Base-by-base conservation (phyloP, 2,329 filamentous ascomycete genomes). In the Colletotrichum sp. region DNA sequence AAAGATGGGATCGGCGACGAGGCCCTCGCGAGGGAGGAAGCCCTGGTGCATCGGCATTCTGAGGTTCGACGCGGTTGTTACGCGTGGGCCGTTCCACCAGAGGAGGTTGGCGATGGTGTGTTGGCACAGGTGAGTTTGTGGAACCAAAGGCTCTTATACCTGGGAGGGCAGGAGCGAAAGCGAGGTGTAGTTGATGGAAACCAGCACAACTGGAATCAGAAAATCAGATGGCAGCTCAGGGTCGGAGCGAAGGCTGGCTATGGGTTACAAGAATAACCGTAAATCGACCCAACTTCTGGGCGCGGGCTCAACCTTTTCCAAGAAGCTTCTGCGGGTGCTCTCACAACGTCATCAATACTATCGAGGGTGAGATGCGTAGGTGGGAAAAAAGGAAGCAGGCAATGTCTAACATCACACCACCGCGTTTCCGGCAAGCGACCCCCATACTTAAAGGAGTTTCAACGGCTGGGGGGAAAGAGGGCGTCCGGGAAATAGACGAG, bases 1-100 rank as follows among this genome's bases (percentile, higher is more conserved):
- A 44, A 89, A 84, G 75, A 94, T 78, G 15, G 92, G 90, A 80
- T 95, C 93, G 75, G 87, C 87, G 44, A 89, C 91, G 80, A 94
- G 88, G 63, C 89, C 90, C 84, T 91, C 90, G 75, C 90, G 89
- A 21, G 90, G 90, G 36, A 91, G 82, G 78, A 89, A 83, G 77
- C 89, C 88, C 69, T 88, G 87, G 82, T 90, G 88, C 80, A 90
- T 70, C 49, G 77, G 76, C 77, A 78, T 78, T 28, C 9, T 69
- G 49, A 30, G 15, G 24, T 18, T 8, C 34, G 39, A 34, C 18
- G 21, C 55, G 26, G 16, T 30, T 24, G 32, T 15, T 36, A 39
- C 10, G 44, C 32, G 39, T 9, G 16, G 24, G 18, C 21, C 24
- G 30, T 60, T 34, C 24, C 8, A 21, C 32, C 13, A 44, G 34